Evolutionary conservation across 768 basidiomycete genomes (phyloP), one percentile per base, ranked within the genome.

Genomic region (Hydnomerulius pinastri): DNA sequence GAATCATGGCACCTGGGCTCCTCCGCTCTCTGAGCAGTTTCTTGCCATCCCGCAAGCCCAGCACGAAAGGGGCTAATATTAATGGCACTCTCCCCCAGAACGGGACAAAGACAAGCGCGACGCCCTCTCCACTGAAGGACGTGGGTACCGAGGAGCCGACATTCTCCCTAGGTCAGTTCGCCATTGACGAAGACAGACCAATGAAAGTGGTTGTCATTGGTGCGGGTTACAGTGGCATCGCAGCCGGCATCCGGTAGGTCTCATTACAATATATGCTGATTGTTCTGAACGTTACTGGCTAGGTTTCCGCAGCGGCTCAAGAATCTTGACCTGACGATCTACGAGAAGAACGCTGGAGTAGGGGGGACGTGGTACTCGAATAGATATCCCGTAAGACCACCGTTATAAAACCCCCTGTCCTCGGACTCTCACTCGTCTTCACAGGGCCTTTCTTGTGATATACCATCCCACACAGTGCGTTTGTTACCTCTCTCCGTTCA

Each of bases 281-380:
- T 43, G 24, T 53, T 53, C 20, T 42, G 49, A 3, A 43, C 28
- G 15, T 6, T 21, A 45, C 23, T 21, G 8, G 29, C 9, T 39
- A 82, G 81, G 29, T 79, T 83, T 54, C 67, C 74, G 7, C 82
- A 82, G 65, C 71, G 68, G 25, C 67, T 85, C 11, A 72, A 73
- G 39, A 83, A 85, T 53, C 51, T 85, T 12, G 67, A 79, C 17
- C 60, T 87, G 4, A 74, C 73, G 0, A 77, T 85, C 13, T 86
- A 83, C 59, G 85, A 87, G 48, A 79, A 80, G 49, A 74, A 77
- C 43, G 66, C 72, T n/a, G 78, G 76, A 2, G 70, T 87, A 20
- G 85, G 84, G 9, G 85, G 85, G 2, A 78, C 82, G 3, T 87
- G 85, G 85, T 78, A 71, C 55, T 65, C 68, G 8, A 84, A 83